Base-by-base conservation (phyloP, 768 basidiomycete genomes). In the Mrakia hoshinonis region DNA sequence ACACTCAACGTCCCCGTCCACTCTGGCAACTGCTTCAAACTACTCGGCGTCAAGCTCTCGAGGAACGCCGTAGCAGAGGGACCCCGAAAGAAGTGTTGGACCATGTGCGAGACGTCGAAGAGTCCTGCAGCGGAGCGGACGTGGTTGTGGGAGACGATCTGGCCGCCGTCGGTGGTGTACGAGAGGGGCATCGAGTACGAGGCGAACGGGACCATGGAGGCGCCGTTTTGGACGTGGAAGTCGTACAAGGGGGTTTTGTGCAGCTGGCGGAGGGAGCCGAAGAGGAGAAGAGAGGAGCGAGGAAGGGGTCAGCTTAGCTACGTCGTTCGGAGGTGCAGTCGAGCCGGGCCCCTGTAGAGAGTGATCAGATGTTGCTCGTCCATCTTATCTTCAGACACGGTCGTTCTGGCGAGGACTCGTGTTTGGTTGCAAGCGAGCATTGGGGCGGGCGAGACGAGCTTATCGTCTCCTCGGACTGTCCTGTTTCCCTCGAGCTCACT, bases 81-180 rank as follows among this genome's bases (percentile, higher is more conserved):
- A 3, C 94, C 95, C 31, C 86, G 87, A 82, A 95, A 92, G 75
- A 90, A 89, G 43, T 87, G 86, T 79, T 98, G 95, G 20, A 98
- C 90, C 95, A 99, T 99, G 80, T 99, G 96, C 26, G 91, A 91
- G 34, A 99, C 96, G 77, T 99, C 96, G 78, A 99, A 99, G 39
- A 99, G 82, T 0, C 93, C 93, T 0, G 85, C 90, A 46, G 84
- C 84, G 15, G 81, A 85, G 51, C 96, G 87, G 64, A 94, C 90
- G 76, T 97, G 89, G 55, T 88, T 86, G 80, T 99, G 95, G n/a
- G 70, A 72, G 0, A 66, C 38, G 43, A 49, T 29, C 36, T 55
- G 54, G 20, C 49, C 49, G 4, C 49, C 49, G 31, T 68, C 67
- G 22, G 67, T 39, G 31, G 54, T 29, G 76, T 97, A 99, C 3